Conservation (phyloP, 2,329 filamentous ascomycete species). For the Pseudogymnoascus sp. region DNA sequence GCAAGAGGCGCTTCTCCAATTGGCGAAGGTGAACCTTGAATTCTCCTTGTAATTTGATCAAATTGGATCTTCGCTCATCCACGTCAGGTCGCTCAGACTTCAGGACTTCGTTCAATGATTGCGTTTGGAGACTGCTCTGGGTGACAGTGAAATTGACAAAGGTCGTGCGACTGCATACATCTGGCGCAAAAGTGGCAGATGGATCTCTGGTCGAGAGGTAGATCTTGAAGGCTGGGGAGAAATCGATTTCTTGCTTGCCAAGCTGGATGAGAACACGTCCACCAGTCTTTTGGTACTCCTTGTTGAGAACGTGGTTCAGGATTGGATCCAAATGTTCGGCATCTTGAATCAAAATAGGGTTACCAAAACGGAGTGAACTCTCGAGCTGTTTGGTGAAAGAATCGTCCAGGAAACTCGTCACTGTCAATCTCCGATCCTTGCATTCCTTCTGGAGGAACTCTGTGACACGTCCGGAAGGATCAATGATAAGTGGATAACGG, state of each 20-base stretch:
- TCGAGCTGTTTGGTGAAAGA: slow-evolving; percentile 97
- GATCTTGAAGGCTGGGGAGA: slow-evolving; percentile 91
- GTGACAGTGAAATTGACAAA: slow-evolving; percentile 99
- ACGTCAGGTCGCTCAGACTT: slow-evolving; percentile 97
- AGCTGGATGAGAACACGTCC: slow-evolving; percentile 97
- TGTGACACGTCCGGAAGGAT: slow-evolving; percentile 87
- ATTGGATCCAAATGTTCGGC: slow-evolving; percentile 96
- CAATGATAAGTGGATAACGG: slow-evolving; percentile 94
- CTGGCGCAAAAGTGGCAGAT: slow-evolving; percentile 88
- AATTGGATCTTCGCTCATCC: slow-evolving; percentile 88
- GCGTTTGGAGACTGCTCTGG: slow-evolving; percentile 95
- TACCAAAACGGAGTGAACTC: slow-evolving; percentile 93
- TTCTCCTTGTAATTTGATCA: slow-evolving; percentile 97
- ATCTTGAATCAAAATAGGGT: slow-evolving; percentile 96
- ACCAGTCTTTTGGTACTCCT: slow-evolving; percentile 97
- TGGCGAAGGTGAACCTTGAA: slow-evolving; percentile 97
- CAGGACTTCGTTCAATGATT: slow-evolving; percentile 93
- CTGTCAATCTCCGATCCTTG: slow-evolving; percentile 85
- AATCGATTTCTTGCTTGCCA: slow-evolving; percentile 97
- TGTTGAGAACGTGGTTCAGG: slow-evolving; percentile 96
- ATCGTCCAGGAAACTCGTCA: slow-evolving; percentile 96
- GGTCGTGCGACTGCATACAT: slow-evolving; percentile 95
- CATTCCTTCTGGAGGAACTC: slow-evolving; percentile 94
- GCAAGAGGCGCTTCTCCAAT: slow-evolving; percentile 85
- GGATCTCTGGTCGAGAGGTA: slow-evolving; percentile 94